Evolutionary conservation across 2,329 filamentous ascomycete genomes (phyloP), one percentile per base, ranked within the genome.

Genomic region (Fonsecaea monophora): DNA sequence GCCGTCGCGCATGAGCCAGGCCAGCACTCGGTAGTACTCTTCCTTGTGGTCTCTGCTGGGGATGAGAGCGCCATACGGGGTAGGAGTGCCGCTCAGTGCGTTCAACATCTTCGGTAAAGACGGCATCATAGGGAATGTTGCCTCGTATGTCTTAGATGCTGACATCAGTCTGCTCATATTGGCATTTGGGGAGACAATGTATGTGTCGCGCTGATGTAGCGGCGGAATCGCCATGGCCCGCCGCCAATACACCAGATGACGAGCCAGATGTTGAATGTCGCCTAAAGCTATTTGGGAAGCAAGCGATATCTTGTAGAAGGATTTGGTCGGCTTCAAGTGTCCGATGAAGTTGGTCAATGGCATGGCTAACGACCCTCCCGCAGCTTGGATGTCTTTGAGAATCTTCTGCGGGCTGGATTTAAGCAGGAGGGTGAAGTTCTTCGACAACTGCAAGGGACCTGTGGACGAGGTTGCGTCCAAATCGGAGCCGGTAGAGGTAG

Each of bases 171-270:
- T 87, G 60, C 85, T 82, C 73, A 93, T 86, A 73, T 97, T 90
- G 68, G 92, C 93, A 76, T 96, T 96, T 0, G 94, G 94, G 1
- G 92, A 96, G 34, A 97, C 87, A 38, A 98, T 90, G 78, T 98
- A 99, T 10, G 90, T 90, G 76, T 98, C 94, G 56, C 94, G 87
- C 53, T 91, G 90, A 75, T 97, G 93, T 5, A 99, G 86, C 0
- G 95, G 95, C 4, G 92, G 91, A 48, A 98, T 94, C 15, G 94
- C 90, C 67, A 96, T 91, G 55, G 94, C 95, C 65, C 94, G 90
- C 30, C 95, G 89, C 94, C 94, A 98, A 80, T 96, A 96, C 68
- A 98, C 93, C 69, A 99, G 90, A 80, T 98, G 95, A 65, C 92
- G 91, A 9, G 94, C 93, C 69, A 96, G 91, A 72, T 92, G 90